Conservation (phyloP, 768 basidiomycete species). For the Mycena floridula region DNA sequence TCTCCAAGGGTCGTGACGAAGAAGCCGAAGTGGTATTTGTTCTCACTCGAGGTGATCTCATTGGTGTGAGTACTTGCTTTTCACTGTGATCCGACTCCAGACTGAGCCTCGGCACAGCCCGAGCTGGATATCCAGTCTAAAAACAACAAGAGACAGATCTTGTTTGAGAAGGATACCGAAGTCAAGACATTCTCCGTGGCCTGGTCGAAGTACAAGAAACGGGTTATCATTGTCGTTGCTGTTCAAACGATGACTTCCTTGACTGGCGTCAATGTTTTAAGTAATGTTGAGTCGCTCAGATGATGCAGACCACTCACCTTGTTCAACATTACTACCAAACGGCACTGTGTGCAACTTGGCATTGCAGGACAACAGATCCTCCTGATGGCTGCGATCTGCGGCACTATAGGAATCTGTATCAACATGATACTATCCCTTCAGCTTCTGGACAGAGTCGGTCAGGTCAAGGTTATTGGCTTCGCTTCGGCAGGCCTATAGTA, state of each 20-base stretch:
- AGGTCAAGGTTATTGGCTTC: too few species aligned
- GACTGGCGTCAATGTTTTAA: slow-evolving; percentile 5
- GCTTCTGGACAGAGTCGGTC: too few species aligned
- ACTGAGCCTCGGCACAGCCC: background rate
- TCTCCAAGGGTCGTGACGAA: slow-evolving; percentile 4
- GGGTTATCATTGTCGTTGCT: slow-evolving; percentile 6
- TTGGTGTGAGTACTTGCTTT: background rate
- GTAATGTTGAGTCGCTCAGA: background rate
- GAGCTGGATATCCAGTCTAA: background rate
- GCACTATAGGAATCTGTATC: too few species aligned
- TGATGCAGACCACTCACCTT: background rate
- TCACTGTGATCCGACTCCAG: background rate
- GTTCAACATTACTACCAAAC: background rate
- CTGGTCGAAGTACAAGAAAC: slow-evolving; percentile 6
- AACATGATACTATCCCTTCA: too few species aligned
- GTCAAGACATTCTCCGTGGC: slow-evolving; percentile 1
- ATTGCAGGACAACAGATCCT: too few species aligned
- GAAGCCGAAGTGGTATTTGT: background rate
- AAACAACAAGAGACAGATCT: slow-evolving; percentile 4
- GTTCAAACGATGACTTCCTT: slow-evolving; percentile 6
- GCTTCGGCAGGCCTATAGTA: too few species aligned
- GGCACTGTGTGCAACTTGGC: too few species aligned
- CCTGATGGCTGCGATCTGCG: too few species aligned
- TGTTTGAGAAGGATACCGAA: slow-evolving; percentile 1
- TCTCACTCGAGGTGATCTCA: background rate